Base-by-base conservation (phyloP, 139 green algal species). In the Raphidocelis subcapitata region DNA sequence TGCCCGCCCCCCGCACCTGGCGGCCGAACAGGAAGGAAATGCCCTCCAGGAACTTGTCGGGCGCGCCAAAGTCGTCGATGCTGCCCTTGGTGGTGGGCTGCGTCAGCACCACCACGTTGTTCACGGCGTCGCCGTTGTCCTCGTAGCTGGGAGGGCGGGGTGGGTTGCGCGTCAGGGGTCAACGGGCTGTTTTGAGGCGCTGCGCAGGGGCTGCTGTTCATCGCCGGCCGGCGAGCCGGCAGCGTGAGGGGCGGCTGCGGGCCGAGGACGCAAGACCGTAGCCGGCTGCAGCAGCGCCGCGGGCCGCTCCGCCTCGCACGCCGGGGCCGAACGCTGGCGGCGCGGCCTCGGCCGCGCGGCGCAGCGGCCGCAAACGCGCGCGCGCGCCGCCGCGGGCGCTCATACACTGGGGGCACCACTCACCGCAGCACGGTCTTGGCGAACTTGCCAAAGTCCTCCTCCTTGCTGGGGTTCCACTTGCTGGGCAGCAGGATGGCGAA, bases 381-480 rank as follows among this genome's bases (percentile, higher is more conserved):
- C n/a, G 41, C 41, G 41, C 41, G 41, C 41, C 41, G 41, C 41
- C 41, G 41, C 41, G 41, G 41, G 8, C 41, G 8, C 41, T 49
- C 41, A 49, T 49, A 8, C 41, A 8, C 41, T 12, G 8, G 8
- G 41, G 8, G 16, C 20, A 20, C 26, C 14, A 35, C 61, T 41
- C 60, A 87, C 79, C 88, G 59, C 32, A 92, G 73, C 64, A 90
- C 73, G 70, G 83, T 65, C 69, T 84, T 85, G 21, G 81, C 76
- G 79, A 89, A 95, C 62, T 95, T 85, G 15, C 79, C 76, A 72
- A 88, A 95, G 64, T 97, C 92, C 18, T 69, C 70, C 88, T 99
- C 93, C 82, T 89, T 94, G 79, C 80, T 90, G 59, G 95, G 93
- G 87, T 97, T 97, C 92, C 92, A 98, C 89, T 96, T 97, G 77